phyloP scores from a whole-genome alignment of 192 early-diverging fungal genomes.

The Coemansia sp. region DNA sequence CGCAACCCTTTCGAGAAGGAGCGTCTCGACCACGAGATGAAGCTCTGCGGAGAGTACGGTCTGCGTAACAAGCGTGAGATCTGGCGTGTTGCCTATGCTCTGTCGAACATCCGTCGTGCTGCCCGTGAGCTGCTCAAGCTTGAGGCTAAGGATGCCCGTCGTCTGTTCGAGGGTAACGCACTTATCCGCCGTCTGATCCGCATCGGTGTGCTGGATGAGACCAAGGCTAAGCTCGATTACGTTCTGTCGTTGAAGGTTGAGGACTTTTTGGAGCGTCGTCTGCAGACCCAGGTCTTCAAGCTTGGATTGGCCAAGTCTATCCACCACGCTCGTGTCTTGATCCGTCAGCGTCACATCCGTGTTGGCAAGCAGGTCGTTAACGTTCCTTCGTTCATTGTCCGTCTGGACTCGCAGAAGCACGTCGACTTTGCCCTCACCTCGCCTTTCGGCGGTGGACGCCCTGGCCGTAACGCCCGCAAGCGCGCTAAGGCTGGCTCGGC shows the following conservation, averaged over 20 bases:
- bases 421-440: constrained; percentile 83
- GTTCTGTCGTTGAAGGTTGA: constrained; percentile 95
- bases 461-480: constrained; percentile 97
- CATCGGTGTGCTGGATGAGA: constrained; percentile 96
- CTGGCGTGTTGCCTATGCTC: constrained; percentile 93
- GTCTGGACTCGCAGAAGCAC: constrained; percentile 79
- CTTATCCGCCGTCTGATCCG: constrained; percentile 98
- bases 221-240: constrained; percentile 99
- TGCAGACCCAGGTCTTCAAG: constrained; percentile 99
- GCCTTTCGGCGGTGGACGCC: constrained; percentile 96
- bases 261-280: constrained; percentile 97
- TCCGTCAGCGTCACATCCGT: constrained; percentile 96
- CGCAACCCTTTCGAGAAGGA: constrained; percentile 95
- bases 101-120: constrained; percentile 99
- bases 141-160: constrained; percentile 94
- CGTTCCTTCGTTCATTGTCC: constrained; percentile 95
- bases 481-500: constrained; percentile 71
- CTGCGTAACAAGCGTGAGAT: constrained; percentile 99
- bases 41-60: constrained; percentile 96
- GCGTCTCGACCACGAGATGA: constrained; percentile 92
- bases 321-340: constrained; percentile 98
- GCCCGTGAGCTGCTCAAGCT: constrained; percentile 98
- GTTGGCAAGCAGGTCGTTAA: constrained; percentile 98
- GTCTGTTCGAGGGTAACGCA: constrained; percentile 99
- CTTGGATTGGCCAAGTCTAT: constrained; percentile 96